These are phyloP conservation scores for Plantago coronopus DNA, from an alignment of 305 asterid genomes.

Conservation along the genomic window DNA sequence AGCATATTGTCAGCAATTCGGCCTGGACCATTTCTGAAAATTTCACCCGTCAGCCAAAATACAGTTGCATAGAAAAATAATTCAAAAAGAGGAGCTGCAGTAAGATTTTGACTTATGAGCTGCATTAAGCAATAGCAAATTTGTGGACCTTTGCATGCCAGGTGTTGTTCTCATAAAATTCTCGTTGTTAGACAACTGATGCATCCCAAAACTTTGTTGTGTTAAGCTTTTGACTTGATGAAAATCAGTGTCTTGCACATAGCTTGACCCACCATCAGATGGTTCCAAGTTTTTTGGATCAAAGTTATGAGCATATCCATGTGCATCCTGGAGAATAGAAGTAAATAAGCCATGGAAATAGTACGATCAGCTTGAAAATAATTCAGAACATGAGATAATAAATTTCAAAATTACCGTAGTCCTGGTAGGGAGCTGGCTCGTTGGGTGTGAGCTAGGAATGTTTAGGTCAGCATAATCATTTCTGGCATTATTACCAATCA, in stretches of 20 bases:
- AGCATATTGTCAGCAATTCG: conserved; percentile 37
- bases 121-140: neutral
- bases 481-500: conserved; percentile 57
- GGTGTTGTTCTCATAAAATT: conserved; percentile 34
- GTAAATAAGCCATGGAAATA: too few species aligned
- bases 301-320: conserved; percentile 39
- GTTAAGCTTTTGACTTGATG: conserved; percentile 32
- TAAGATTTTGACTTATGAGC: too few species aligned
- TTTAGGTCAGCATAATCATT: conserved; percentile 44
- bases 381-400: conserved; percentile 6
- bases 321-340: conserved; percentile 43
- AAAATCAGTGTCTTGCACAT: conserved; percentile 42
- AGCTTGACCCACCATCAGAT: conserved; percentile 36
- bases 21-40: conserved; percentile 59
- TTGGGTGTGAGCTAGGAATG: conserved; percentile 38
- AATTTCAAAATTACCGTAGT: conserved; percentile 48
- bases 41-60: conserved; percentile 29
- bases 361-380: neutral
- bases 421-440: conserved; percentile 48
- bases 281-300: conserved; percentile 46
- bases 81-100: too few species aligned
- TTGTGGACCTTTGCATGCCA: conserved; percentile 51
- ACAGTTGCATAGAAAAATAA: neutral
- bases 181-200: conserved; percentile 30
- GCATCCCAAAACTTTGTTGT: conserved; percentile 38